A percentile compares a stretch with the other conserved stretches of the same genome.
Conservation (phyloP, 179 eudicot species). For the Beta macrorhiza region DNA sequence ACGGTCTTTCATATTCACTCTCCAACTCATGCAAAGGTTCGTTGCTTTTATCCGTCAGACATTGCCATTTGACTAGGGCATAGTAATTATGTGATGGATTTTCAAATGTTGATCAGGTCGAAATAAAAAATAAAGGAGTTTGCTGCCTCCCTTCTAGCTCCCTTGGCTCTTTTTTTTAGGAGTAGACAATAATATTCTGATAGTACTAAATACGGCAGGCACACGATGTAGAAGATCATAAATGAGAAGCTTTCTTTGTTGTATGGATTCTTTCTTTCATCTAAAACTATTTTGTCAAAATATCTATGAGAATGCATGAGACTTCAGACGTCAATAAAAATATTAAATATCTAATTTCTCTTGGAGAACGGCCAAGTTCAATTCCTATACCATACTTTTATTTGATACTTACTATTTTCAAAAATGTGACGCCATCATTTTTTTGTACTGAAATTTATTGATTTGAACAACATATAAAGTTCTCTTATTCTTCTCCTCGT, state of each 20-base stretch:
- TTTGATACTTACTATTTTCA: slow-evolving; percentile 2
- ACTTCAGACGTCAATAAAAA: neutral
- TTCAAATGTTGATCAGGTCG: neutral
- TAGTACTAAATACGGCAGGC: neutral
- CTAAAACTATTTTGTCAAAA: neutral
- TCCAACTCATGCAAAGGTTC: slow-evolving; percentile 82
- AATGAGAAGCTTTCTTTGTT: neutral
- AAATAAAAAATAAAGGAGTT: neutral
- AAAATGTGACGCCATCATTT: neutral
- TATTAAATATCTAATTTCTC: neutral
- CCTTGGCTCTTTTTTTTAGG: neutral
- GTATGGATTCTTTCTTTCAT: neutral
- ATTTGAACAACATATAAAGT: neutral
- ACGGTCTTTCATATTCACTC: slow-evolving; percentile 98
- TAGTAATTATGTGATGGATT: neutral
- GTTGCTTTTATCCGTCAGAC: slow-evolving; percentile 19
- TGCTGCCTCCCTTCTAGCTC: neutral
- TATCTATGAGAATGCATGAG: neutral
- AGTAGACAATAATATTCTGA: neutral
- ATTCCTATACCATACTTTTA: neutral
- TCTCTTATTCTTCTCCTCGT: neutral
- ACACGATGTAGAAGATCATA: neutral
- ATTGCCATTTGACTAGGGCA: slow-evolving; percentile 9
- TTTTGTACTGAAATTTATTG: neutral
- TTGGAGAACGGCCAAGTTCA: neutral